These are phyloP conservation scores for Westerdykella sp. DNA, from an alignment of 2,329 filamentous ascomycete genomes.

Conservation along the genomic window DNA sequence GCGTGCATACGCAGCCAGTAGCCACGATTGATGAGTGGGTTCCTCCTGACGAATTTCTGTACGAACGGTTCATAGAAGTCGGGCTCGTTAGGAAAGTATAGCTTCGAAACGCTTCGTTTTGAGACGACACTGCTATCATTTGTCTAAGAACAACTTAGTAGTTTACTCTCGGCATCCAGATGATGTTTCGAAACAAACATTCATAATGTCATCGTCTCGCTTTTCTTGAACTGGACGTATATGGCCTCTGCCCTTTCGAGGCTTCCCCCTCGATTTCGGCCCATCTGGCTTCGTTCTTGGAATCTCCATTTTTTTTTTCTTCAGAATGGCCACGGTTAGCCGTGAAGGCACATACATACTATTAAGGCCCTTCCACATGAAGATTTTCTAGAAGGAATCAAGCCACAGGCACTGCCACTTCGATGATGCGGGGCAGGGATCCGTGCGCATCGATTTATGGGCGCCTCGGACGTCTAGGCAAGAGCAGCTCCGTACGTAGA, in stretches of 20 bases:
- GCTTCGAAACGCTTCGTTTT: conserved; percentile 83
- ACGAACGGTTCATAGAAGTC: conserved; percentile 89
- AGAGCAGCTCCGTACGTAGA: neutral
- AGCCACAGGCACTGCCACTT: neutral
- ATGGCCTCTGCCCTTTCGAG: conserved; percentile 9
- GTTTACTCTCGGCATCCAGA: neutral
- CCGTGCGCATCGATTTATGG: neutral
- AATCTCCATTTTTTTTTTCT: conserved; percentile 1
- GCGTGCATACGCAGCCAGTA: conserved; percentile 83
- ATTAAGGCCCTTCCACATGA: neutral
- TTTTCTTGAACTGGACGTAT: conserved; percentile 21
- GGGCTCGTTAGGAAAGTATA: conserved; percentile 71
- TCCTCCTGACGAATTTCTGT: conserved; percentile 70
- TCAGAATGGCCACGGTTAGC: too few relatives aligned
- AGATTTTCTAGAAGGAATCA: neutral
- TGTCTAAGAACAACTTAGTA: conserved; percentile 49
- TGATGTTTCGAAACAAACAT: conserved; percentile 33
- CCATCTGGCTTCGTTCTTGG: conserved; percentile 13
- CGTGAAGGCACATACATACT: too few relatives aligned
- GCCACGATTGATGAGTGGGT: conserved; percentile 84
- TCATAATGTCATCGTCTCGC: conserved; percentile 52
- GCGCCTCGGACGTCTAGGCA: neutral
- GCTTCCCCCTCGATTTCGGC: neutral
- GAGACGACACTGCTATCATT: conserved; percentile 91
- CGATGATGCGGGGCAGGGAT: neutral